Base-by-base conservation (phyloP, 441 rosid species). In the Theobroma grandiflorum region DNA sequence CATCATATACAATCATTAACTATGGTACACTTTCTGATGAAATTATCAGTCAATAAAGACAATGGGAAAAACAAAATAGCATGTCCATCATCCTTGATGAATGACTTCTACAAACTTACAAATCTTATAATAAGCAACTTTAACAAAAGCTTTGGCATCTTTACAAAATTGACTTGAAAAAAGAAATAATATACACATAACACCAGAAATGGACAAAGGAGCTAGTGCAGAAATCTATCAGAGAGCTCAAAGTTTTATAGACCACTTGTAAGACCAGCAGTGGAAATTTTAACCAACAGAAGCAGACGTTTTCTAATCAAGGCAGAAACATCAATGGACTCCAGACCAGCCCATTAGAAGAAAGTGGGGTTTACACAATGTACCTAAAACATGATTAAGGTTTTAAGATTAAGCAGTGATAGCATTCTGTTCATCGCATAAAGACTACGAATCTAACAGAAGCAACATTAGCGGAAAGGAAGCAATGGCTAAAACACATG, bases 171-270 rank as follows among this genome's bases (percentile, higher is more conserved):
- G 42, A n/a, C 50, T 38, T 18, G 22, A 66, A 66, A 66, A 49
- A 66, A 66, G 31, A 38, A 26, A 40, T 15, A 40, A 66, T 8
- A 18, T 18, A 15, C 2, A 20, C 49, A 66, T 18, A 38, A 35
- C 10, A 35, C 68, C 20, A 33, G 68, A 63, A 35, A 63, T 15
- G 40, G 68, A 63, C 42, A 63, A 63, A 63, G 40, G n/a, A 66
- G 3, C n/a, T n/a, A 38, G 6, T 16, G 47, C 6, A 40, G 59
- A 40, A 16, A 40, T 18, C n/a, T 66, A 38, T 1, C 22, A 66
- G 71, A 14, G 33, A 66, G 47, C 26, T 38, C 47, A 40, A 38
- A 16, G 22, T 45, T 53, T 20, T 37, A 68, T 11, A 42, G 52
- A 16, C 49, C 33, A 40, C 71, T n/a, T 40, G 50, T n/a, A 40